A percentile compares a stretch with the other conserved stretches of the same genome.
Evolutionary conservation across 2,329 filamentous ascomycete species (phyloP).

Genomic region (Alternaria sp.): DNA sequence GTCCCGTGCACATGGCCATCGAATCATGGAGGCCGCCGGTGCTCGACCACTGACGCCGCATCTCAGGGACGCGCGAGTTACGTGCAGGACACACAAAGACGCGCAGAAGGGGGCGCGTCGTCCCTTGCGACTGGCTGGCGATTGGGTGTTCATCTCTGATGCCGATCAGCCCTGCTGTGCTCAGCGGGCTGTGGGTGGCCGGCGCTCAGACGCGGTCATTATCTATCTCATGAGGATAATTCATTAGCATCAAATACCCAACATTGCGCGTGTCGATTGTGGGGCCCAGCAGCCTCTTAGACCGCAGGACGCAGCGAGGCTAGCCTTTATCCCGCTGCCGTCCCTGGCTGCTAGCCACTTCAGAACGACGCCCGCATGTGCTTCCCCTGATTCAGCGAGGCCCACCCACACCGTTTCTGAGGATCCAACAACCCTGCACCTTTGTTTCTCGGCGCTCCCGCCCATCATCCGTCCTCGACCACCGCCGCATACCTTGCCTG

Average conservation of each 20-base stretch:
- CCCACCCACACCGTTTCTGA: constrained; percentile 30
- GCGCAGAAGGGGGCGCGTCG: constrained; percentile 19
- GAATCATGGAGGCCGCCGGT: constrained; percentile 38
- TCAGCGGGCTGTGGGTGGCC: constrained; percentile 22
- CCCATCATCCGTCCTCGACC: constrained; percentile 29
- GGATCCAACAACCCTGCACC: constrained; percentile 39
- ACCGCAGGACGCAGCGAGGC: constrained; percentile 31
- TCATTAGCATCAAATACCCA: constrained; percentile 38
- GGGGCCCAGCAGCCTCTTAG: constrained; percentile 37
- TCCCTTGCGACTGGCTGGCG: constrained; percentile 32
- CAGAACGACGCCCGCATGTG: constrained; percentile 39
- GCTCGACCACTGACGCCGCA: constrained; percentile 34
- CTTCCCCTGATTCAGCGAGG: constrained; percentile 39
- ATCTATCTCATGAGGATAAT: constrained; percentile 20
- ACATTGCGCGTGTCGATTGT: constrained; percentile 42
- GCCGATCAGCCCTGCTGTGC: constrained; percentile 16
- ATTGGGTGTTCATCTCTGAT: constrained; percentile 26
- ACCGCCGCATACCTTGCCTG: constrained; percentile 19
- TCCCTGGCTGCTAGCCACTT: constrained; percentile 43
- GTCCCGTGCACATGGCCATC: constrained; percentile 40
- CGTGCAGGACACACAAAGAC: constrained; percentile 25
- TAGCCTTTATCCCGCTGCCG: constrained; percentile 40
- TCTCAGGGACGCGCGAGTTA: constrained; percentile 43
- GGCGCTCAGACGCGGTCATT: constrained; percentile 7
- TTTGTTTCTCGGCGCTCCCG: constrained; percentile 28